Conservation (phyloP, 192 early-diverging fungal genomes). For the Coemansia sp. region DNA sequence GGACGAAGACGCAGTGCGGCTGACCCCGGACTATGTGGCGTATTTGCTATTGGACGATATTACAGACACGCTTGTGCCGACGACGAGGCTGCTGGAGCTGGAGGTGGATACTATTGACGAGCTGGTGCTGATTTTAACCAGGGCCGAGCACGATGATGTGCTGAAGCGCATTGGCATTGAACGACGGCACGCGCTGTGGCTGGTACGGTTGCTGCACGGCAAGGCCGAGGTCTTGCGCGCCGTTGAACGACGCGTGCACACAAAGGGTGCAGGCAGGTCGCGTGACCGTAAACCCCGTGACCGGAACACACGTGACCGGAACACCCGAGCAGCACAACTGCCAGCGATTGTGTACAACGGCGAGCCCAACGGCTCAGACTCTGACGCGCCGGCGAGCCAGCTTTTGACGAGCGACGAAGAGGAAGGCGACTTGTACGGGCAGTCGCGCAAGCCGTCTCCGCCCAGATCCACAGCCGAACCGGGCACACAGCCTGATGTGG, state of each 20-base stretch:
- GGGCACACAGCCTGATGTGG: slow-evolving; percentile 17
- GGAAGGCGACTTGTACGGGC: slow-evolving; percentile 45
- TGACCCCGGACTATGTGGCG: slow-evolving; percentile 80
- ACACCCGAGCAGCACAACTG: background rate
- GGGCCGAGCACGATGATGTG: slow-evolving; percentile 82
- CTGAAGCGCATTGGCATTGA: slow-evolving; percentile 72
- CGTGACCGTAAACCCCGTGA: too few species aligned
- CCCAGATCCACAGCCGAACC: background rate
- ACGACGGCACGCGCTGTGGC: slow-evolving; percentile 66
- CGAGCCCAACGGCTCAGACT: background rate
- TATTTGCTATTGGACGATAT: slow-evolving; percentile 95
- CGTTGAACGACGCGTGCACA: slow-evolving; percentile 57
- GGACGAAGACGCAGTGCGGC: slow-evolving; percentile 28
- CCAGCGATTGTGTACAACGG: background rate
- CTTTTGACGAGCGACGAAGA: slow-evolving; percentile 54
- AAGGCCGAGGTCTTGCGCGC: slow-evolving; percentile 77
- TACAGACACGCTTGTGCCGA: slow-evolving; percentile 87
- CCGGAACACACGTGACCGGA: too few species aligned
- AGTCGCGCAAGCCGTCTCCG: slow-evolving; percentile 14
- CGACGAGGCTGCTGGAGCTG: slow-evolving; percentile 83
- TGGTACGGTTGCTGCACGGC: slow-evolving; percentile 67
- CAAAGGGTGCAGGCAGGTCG: slow-evolving; percentile 4
- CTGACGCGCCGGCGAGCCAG: slow-evolving; percentile 28
- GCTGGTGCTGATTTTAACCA: slow-evolving; percentile 83
- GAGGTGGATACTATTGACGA: slow-evolving; percentile 98